A percentile compares a stretch with the other conserved stretches of the same genome.
These are phyloP conservation scores for Plenodomus biglobosus DNA, from an alignment of 2,329 filamentous ascomycete species.

Conservation along the genomic window DNA sequence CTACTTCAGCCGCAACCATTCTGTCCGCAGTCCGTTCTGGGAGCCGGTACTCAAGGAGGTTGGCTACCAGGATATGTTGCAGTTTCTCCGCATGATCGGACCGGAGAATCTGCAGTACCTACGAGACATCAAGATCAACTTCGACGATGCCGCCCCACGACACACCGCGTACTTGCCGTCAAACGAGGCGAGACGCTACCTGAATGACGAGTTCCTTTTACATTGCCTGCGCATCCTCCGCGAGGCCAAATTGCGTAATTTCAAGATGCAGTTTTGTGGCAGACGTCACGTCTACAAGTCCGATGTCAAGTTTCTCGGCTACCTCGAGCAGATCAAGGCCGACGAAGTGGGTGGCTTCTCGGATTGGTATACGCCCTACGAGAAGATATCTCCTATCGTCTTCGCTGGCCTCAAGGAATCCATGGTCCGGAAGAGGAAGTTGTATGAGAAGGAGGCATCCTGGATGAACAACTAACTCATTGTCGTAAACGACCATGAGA, in stretches of 20 bases:
- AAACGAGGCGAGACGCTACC: constrained; percentile 51
- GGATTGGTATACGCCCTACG: constrained; percentile 16
- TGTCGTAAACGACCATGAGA: no score
- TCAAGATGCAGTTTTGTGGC: constrained; percentile 49
- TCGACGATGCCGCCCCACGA: constrained; percentile 50
- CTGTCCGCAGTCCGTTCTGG: constrained; percentile 47
- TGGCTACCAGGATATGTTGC: constrained; percentile 50
- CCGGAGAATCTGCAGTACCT: constrained; percentile 50
- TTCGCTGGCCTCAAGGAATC: constrained; percentile 35
- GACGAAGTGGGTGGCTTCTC: constrained; percentile 42
- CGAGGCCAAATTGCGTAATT: constrained; percentile 46
- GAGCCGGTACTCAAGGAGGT: constrained; percentile 48
- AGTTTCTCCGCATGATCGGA: constrained; percentile 53
- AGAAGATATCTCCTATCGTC: constrained; percentile 41
- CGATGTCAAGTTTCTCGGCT: constrained; percentile 50
- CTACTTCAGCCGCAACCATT: constrained; percentile 45
- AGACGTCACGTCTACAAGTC: constrained; percentile 36
- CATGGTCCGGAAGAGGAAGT: constrained; percentile 43
- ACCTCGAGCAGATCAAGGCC: constrained; percentile 49
- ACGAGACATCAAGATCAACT: constrained; percentile 48
- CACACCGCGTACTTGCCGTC: constrained; percentile 43
- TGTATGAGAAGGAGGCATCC: constrained; percentile 30
- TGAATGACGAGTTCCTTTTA: constrained; percentile 51
- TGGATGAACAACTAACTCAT: neutral
- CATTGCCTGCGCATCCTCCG: constrained; percentile 50